phyloP scores from a whole-genome alignment of 371 early-diverging fungal genomes.

The Mortierella sp. region DNA sequence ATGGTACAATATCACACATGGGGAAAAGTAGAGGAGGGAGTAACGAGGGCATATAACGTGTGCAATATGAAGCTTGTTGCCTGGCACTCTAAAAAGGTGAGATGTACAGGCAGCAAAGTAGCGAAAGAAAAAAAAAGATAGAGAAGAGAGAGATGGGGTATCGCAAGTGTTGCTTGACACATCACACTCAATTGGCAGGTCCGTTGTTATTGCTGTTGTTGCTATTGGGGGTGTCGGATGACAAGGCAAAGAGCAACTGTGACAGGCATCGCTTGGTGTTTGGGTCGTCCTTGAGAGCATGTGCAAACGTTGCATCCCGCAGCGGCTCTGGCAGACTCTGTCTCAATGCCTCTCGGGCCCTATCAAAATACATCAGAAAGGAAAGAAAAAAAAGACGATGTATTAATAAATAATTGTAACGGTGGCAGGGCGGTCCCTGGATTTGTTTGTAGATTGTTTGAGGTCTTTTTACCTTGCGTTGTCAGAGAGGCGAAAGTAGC shows the following conservation, averaged over 20 bases:
- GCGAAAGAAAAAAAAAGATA: not conserved
- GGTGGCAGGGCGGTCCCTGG: not conserved
- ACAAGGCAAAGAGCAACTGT: constrained; percentile 75
- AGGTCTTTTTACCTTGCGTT: constrained; percentile 89
- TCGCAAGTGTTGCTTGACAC: constrained; percentile 4
- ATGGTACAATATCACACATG: constrained; percentile 6
- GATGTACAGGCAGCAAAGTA: not conserved
- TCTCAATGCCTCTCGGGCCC: constrained; percentile 89
- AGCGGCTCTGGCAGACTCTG: constrained; percentile 91
- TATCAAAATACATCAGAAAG: constrained; percentile 11
- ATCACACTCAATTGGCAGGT: constrained; percentile 10
- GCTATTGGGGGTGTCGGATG: constrained; percentile 23
- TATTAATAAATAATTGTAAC: not conserved
- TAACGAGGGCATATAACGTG: too few species aligned
- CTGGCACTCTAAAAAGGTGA: too few species aligned
- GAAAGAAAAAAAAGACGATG: not conserved
- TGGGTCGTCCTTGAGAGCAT: constrained; percentile 85
- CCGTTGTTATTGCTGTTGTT: constrained; percentile 38
- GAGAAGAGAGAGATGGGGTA: constrained; percentile 4
- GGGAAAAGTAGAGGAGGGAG: not conserved
- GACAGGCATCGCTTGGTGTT: constrained; percentile 82
- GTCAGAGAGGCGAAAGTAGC: constrained; percentile 95
- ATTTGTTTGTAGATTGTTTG: too few species aligned
- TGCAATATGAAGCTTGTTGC: too few species aligned
- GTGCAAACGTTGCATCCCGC: constrained; percentile 83